These are phyloP conservation scores for Pleomassaria siparia DNA, from an alignment of 2,329 filamentous ascomycete species.

Conservation along the genomic window DNA sequence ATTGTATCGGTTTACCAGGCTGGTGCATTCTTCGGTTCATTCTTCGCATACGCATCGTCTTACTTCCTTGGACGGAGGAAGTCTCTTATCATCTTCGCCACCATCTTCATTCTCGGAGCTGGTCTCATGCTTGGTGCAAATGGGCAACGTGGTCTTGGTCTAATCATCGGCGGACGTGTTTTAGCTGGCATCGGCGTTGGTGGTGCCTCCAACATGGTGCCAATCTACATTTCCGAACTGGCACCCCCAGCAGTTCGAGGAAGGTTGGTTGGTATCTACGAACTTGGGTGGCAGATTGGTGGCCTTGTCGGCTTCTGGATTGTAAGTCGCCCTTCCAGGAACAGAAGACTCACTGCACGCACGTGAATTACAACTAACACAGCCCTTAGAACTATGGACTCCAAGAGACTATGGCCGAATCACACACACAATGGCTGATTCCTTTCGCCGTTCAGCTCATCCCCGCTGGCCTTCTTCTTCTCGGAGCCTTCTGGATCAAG, in stretches of 20 bases:
- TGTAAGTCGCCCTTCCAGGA: conserved; percentile 8
- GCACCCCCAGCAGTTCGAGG: conserved; percentile 60
- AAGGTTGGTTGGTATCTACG: conserved; percentile 51
- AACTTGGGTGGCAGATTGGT: conserved; percentile 54
- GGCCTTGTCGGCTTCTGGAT: conserved; percentile 16
- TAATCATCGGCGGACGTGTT: conserved; percentile 60
- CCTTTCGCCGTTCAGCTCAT: conserved; percentile 67
- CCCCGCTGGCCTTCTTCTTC: conserved; percentile 61
- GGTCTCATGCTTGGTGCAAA: conserved; percentile 67
- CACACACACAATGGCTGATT: conserved; percentile 50
- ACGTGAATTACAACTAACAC: neutral
- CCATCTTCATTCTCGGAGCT: conserved; percentile 68
- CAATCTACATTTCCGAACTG: conserved; percentile 62
- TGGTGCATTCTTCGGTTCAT: conserved; percentile 77
- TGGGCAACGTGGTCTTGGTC: conserved; percentile 52
- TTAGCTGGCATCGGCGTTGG: conserved; percentile 61
- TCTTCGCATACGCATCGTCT: conserved; percentile 58
- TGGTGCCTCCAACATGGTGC: conserved; percentile 58
- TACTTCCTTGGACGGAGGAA: conserved; percentile 69
- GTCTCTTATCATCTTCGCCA: conserved; percentile 62
- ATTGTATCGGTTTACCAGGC: conserved; percentile 83
- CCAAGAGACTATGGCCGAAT: conserved; percentile 45
- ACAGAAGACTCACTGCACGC: too few relatives aligned
- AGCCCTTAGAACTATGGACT: conserved; percentile 40
- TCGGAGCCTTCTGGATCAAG: conserved; percentile 47